Evolutionary conservation across 177 flowering plant species (phyloP).

Genomic region (Telopea speciosissima): DNA sequence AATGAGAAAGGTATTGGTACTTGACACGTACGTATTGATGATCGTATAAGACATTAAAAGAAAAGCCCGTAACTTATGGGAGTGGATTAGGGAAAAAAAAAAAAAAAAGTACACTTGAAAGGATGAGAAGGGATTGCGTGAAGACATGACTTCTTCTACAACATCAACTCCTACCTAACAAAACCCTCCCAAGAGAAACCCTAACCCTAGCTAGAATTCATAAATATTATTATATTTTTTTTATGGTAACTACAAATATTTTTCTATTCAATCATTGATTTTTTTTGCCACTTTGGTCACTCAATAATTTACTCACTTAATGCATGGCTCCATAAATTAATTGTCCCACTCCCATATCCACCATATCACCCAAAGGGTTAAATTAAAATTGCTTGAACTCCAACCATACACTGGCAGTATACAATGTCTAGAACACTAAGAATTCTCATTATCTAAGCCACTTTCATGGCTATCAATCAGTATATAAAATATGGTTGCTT

Average conservation of each 20-base stretch:
- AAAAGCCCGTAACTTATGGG: background rate
- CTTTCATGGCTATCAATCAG: too few species aligned
- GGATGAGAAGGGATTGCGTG: slow-evolving; percentile 15
- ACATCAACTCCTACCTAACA: slow-evolving; percentile 12
- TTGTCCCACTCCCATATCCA: too few species aligned
- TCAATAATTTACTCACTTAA: background rate
- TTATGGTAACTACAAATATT: too few species aligned
- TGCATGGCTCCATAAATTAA: background rate
- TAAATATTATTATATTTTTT: too few species aligned
- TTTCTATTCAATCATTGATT: background rate
- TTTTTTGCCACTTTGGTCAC: background rate
- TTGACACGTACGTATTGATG: too few species aligned
- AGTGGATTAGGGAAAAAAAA: background rate
- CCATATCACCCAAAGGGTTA: too few species aligned
- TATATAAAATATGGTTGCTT: background rate
- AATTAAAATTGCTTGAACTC: background rate
- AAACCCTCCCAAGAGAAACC: slow-evolving; percentile 27
- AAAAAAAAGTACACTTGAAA: background rate
- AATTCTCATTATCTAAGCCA: too few species aligned
- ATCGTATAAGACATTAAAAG: too few species aligned
- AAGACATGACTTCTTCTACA: slow-evolving; percentile 51
- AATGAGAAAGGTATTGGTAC: too few species aligned
- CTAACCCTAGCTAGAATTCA: slow-evolving; percentile 20
- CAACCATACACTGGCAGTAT: background rate
- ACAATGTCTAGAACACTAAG: too few species aligned